phyloP scores from a whole-genome alignment of 2,329 filamentous ascomycete genomes.

The Penicillium sclerotiorum region DNA sequence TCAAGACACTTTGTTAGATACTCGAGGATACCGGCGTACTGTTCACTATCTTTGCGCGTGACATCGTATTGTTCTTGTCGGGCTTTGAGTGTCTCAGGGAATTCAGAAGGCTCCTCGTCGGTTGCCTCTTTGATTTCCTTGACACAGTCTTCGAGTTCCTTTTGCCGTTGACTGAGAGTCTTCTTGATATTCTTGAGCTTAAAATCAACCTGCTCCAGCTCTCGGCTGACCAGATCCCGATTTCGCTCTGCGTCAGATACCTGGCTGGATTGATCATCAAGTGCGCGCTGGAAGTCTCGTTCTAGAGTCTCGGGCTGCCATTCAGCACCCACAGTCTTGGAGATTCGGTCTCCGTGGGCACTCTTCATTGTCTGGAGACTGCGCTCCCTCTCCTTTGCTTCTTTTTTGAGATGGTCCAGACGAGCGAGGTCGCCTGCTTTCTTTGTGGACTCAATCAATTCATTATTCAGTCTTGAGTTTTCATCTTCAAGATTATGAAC shows the following conservation, averaged over 20 bases:
- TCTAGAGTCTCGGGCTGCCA: slow-evolving; percentile 76
- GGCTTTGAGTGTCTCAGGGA: slow-evolving; percentile 55
- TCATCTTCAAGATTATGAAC: slow-evolving; percentile 72
- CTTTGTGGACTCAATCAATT: slow-evolving; percentile 80
- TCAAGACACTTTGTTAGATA: slow-evolving; percentile 72
- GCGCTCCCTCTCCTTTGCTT: slow-evolving; percentile 71
- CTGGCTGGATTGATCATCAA: slow-evolving; percentile 60
- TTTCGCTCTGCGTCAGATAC: slow-evolving; percentile 68
- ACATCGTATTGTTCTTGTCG: slow-evolving; percentile 56
- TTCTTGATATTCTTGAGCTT: slow-evolving; percentile 67
- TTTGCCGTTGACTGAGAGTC: slow-evolving; percentile 64
- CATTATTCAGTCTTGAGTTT: slow-evolving; percentile 71
- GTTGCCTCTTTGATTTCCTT: slow-evolving; percentile 63
- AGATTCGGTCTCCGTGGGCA: slow-evolving; percentile 73
- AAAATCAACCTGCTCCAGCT: slow-evolving; percentile 76
- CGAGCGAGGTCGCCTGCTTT: slow-evolving; percentile 81
- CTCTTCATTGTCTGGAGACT: slow-evolving; percentile 76
- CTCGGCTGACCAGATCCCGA: slow-evolving; percentile 70
- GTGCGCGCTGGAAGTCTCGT: slow-evolving; percentile 64
- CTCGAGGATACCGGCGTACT: slow-evolving; percentile 67
- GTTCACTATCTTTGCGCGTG: slow-evolving; percentile 65
- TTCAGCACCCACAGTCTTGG: slow-evolving; percentile 61
- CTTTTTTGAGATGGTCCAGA: slow-evolving; percentile 79
- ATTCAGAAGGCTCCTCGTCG: slow-evolving; percentile 55
- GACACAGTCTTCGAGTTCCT: slow-evolving; percentile 65